Evolutionary conservation across 179 eudicot species (phyloP).

Genomic region (Vitellaria paradoxa): DNA sequence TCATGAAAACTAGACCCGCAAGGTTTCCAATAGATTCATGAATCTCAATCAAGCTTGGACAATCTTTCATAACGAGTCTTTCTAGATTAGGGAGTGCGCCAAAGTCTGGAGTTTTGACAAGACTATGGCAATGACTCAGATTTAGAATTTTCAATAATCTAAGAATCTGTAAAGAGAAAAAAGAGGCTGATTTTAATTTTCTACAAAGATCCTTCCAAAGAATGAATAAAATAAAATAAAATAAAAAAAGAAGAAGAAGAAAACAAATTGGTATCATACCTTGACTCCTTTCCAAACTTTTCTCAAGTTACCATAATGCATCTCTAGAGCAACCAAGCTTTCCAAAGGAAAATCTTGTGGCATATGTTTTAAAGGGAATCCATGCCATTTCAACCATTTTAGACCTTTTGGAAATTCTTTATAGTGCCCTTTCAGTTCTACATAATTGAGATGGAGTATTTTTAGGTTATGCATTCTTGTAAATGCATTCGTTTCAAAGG

Average conservation of each 20-base stretch:
- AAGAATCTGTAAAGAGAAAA: not conserved
- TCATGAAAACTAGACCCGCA: not conserved
- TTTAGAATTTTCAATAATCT: not conserved
- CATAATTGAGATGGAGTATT: not conserved
- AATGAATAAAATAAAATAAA: too few relatives aligned
- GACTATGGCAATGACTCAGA: not conserved
- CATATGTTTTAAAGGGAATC: not conserved
- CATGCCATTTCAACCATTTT: not conserved
- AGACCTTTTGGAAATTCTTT: not conserved
- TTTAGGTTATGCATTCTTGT: not conserved
- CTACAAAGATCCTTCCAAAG: too few relatives aligned
- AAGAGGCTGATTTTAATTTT: too few relatives aligned
- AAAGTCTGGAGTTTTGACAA: not conserved
- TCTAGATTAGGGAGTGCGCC: not conserved
- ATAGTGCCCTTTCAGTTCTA: not conserved
- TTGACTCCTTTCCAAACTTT: too few relatives aligned
- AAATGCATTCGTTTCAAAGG: not conserved
- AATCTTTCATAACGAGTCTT: not conserved
- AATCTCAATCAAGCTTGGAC: not conserved
- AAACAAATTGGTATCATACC: too few relatives aligned
- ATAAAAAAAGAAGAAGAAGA: too few relatives aligned
- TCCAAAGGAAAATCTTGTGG: not conserved
- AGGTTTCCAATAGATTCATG: not conserved
- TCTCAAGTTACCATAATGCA: not conserved
- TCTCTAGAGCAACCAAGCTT: not conserved